A percentile compares a stretch with the other conserved stretches of the same genome.
Conservation (phyloP, 345 rosid species). For the Eutrema heterophyllum region DNA sequence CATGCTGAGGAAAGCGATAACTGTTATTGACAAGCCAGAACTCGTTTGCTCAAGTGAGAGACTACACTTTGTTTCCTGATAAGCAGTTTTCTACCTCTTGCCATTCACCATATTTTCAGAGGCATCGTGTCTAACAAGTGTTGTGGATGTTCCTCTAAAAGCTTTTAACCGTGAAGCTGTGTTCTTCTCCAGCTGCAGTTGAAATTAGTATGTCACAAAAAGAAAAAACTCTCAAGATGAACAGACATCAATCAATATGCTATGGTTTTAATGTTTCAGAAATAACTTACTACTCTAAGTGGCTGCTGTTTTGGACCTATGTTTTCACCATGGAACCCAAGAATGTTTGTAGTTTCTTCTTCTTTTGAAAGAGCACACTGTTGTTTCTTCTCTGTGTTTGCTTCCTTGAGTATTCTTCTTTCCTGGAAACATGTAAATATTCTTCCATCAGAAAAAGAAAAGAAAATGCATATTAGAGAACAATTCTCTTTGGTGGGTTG, state of each 20-base stretch:
- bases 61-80: conserved; percentile 25
- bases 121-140: not conserved
- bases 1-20: not conserved
- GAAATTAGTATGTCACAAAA: not conserved
- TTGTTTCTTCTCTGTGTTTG: conserved; percentile 64
- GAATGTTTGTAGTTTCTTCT: conserved; percentile 15
- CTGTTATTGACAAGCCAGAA: not conserved
- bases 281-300: conserved; percentile 51
- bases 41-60: conserved; percentile 26
- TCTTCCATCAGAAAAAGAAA: conserved; percentile 7
- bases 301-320: conserved; percentile 31
- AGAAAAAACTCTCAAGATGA: not conserved
- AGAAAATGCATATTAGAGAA: not conserved
- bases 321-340: conserved; percentile 28
- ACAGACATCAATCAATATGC: not conserved
- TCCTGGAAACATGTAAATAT: conserved; percentile 38
- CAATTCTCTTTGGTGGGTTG: not conserved
- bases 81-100: conserved; percentile 31
- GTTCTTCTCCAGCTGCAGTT: conserved; percentile 22
- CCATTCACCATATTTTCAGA: not conserved
- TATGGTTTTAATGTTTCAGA: not conserved
- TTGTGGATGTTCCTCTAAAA: conserved; percentile 32
- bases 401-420: conserved; percentile 72
- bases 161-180: conserved; percentile 9
- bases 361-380: conserved; percentile 38